These are phyloP conservation scores for Lachnellula arida DNA, from an alignment of 2,329 filamentous ascomycete species.

Conservation along the genomic window DNA sequence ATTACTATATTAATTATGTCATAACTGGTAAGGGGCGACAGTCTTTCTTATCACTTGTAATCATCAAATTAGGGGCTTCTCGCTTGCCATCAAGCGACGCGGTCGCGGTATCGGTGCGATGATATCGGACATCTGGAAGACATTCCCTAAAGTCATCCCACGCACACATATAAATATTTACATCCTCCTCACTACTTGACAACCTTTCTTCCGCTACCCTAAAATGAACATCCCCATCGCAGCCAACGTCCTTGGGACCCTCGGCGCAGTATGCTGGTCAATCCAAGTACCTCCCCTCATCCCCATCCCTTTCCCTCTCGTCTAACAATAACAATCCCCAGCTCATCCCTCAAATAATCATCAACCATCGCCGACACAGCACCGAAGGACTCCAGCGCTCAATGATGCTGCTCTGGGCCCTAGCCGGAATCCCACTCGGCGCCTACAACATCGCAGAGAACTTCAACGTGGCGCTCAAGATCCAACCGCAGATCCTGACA, in stretches of 20 bases:
- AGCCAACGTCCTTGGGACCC: conserved; percentile 54
- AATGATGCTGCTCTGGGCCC: conserved; percentile 70
- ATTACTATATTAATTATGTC: too few relatives aligned
- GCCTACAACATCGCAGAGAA: conserved; percentile 32
- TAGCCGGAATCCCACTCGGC: conserved; percentile 62
- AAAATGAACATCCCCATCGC: conserved; percentile 51
- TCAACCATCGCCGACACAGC: conserved; percentile 63
- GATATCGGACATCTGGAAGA: too few relatives aligned
- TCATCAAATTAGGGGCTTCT: too few relatives aligned
- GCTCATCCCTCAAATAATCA: conserved; percentile 64
- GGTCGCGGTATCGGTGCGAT: too few relatives aligned
- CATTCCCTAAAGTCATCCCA: too few relatives aligned
- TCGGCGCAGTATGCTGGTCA: conserved; percentile 63
- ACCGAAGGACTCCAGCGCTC: conserved; percentile 60
- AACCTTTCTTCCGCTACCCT: background rate
- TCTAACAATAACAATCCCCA: conserved; percentile 30
- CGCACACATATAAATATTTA: too few relatives aligned
- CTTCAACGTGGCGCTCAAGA: conserved; percentile 31
- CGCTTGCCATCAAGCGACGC: too few relatives aligned
- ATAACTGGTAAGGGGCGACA: too few relatives aligned
- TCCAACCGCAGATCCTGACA: conserved; percentile 33
- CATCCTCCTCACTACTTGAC: background rate
- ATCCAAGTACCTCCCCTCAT: conserved; percentile 43
- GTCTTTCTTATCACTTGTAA: too few relatives aligned
- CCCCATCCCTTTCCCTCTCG: background rate